Base-by-base conservation (phyloP, 202 grass and related monocot species). In the Musa balbisiana region DNA sequence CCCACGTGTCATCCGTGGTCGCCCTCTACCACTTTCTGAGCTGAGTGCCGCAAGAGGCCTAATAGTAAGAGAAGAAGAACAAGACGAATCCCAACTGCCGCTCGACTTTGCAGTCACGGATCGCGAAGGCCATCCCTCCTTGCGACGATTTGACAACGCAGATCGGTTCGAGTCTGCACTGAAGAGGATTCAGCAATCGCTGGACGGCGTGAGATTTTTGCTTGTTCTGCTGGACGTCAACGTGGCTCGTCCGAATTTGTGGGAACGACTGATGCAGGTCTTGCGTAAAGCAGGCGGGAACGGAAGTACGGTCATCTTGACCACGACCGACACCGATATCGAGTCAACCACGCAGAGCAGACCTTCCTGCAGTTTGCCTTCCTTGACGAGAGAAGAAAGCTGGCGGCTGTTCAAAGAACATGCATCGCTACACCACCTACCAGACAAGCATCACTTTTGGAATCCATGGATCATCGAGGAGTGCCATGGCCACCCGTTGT, bases 361-460 rank as follows among this genome's bases (percentile, higher is more conserved):
- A 43, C 3, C 4, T 19, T 49, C 66, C 66, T 49, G 14, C 25
- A 68, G 65, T 17, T 43, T 33, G 25, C 2, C 20, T 15, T 17
- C 26, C 66, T 68, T 68, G 66, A 68, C 66, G 27, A 29, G 66
- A 14, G 27, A 68, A 68, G 66, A 68, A 26, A 68, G 66, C 27
- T 68, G 66, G 66, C 33, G 49, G 17, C 49, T 68, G 66, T 68
- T 68, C 15, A 68, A 68, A 27, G 66, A 68, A 1, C 66, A 68
- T 17, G 66, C 66, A 1, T 68, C 66, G 26, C 0, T 68, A 27
- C 29, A 17, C 66, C 66, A 68, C 25, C 66, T 49, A 1, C 66
- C 29, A 5, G 66, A 68, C 66, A 27, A 68, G 27, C 66, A 68
- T 27, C 27, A 49, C 29, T 68, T 68, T 21, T 68, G 66, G 66